Evolutionary conservation across 441 rosid species (phyloP), one percentile per base, ranked within the genome.

Genomic region (Populus hybrid): DNA sequence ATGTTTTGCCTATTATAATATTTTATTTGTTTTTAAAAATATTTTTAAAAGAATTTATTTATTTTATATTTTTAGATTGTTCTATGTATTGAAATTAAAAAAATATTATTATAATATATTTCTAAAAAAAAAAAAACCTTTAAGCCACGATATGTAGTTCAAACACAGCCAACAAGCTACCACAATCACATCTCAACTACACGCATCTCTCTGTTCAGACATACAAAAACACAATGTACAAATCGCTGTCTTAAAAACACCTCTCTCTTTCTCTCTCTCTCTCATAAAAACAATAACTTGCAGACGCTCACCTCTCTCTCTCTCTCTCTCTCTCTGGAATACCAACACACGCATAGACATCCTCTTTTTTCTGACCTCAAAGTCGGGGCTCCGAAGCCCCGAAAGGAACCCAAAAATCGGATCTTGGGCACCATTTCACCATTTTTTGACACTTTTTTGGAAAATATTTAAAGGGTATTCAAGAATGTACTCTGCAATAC

Each of bases 401-500:
- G 85, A 84, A 36, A 33, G 6, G 65, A 64, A 9, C 69, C 78
- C 80, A 74, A 29, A 76, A 33, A 74, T 76, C 79, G 79, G 74
- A 70, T 70, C 71, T 72, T 69, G 21, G 24, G 35, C 74, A 38
- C n/a, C 63, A 69, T 80, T 69, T 29, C 24, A 7, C 28, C 6
- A 33, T 26, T 66, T 68, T 1, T 75, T 71, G 16, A 20, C 7
- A 53, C 18, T 23, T 29, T 3, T 53, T 42, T 0, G 9, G 0
- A 61, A 5, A n/a, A 8, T 21, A 66, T 18, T 18, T 6, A 8
- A n/a, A 70, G 50, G 64, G 9, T 18, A 59, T 24, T 14, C 61
- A 53, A 18, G 61, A 84, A 93, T 93, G 98, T 92, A 88, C 91
- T 82, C 95, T 21, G 89, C 91, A 18, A 83, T 91, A 75, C 93